Evolutionary conservation across 768 basidiomycete genomes (phyloP), one percentile per base, ranked within the genome.

Genomic region (Astraeus odoratus): DNA sequence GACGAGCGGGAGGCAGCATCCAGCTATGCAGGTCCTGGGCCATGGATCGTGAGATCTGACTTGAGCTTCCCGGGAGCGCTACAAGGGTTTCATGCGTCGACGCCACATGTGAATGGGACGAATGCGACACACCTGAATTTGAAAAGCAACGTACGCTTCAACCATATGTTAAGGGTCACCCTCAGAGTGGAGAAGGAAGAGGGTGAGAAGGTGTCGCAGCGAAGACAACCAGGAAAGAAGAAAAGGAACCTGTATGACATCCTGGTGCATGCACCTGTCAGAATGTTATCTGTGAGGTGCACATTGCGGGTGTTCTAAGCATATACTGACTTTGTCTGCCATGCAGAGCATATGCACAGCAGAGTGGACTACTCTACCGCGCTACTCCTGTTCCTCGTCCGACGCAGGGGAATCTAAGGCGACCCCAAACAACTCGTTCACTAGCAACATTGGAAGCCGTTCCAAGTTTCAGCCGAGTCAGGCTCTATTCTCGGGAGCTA

Each of bases 231-330:
- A n/a, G 37, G 86, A 27, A 84, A 76, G 64, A 74, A 80, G 51
- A 95, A 89, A 64, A 74, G 79, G 51, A 95, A 89, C 66, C 62
- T 88, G 56, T 91, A 85, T 61, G 93, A 93, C 60, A 88, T 94
- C 52, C 78, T 86, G 23, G 77, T 94, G 48, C 84, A 91, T 59
- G 81, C 81, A 0, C 91, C 92, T 0, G 74, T 96, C 29, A 83
- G 88, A 44, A 80, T 97, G 39, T 77, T 96, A 42, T 93, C 93
- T 15, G 88, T 90, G 50, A 69, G n/a, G 85, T 10, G 26, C 4
- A 31, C 13, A 9, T 5, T 2, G 42, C 20, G 13, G 5, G 7
- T 43, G 18, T 40, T 40, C 27, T 8, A 34, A 27, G 15, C 5
- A 34, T 16, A 9, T n/a, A 10, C 41, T 2, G 5, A 37, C 33